Evolutionary conservation across 2,329 filamentous ascomycete species (phyloP), one percentile per base, ranked within the genome.

Genomic region (Coleophoma crateriformis): DNA sequence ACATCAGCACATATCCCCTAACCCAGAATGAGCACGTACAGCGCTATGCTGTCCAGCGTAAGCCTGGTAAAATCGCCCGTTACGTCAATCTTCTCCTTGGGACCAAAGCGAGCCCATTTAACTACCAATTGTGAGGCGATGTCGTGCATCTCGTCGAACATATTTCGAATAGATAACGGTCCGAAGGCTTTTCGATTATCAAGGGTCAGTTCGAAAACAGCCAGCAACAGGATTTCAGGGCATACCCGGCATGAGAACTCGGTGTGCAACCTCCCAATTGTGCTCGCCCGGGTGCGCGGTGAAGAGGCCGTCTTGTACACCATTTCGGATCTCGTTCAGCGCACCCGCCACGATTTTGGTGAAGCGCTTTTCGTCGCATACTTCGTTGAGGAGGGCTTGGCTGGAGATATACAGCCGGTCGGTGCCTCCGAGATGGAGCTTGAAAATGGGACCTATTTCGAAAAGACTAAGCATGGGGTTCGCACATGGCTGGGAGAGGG

Each of bases 11-110:
- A 27, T 27, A 10, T 27, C 27, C 6, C 27, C 8, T 27, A 27
- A 10, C 3, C 8, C 6, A 27, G 27, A 10, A 27, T 3, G 27
- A 27, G 5, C 33, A 51, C 33, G 48, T 49, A 64, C 27, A 90
- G 73, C 1, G 83, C 46, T 48, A 56, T 50, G 0, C 85, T 86
- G 61, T 90, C 87, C 2, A 90, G 74, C 0, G 86, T 82, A 33
- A 90, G 69, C n/a, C 85, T 77, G 2, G 85, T 88, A 54, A 88
- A 87, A 64, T 88, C 84, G n/a, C 85, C 81, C 0, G 77, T 75
- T 0, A 79, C 78, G 39, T 72, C 68, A 50, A 90, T 84, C 5
- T 75, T 68, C 34, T 72, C 62, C 1, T 70, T 63, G 1, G 79
- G 68, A 0, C 85, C 86, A 54, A 79, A 72, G 32, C 84, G 75